phyloP scores from a whole-genome alignment of 768 basidiomycete species.

The Boletus eberwhitei region DNA sequence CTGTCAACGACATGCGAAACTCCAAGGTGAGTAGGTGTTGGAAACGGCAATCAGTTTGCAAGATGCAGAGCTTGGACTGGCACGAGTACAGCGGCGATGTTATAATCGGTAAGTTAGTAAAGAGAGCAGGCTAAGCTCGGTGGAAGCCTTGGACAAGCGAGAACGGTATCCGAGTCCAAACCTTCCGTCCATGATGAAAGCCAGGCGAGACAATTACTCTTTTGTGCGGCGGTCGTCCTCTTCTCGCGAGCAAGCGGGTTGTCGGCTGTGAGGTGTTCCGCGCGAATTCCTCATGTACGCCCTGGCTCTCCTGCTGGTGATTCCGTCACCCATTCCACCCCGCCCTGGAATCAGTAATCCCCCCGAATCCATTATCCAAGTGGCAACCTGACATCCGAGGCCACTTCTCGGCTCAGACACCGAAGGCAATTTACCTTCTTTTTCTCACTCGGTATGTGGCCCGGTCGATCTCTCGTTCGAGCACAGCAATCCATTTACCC shows the following conservation, averaged over 20 bases:
- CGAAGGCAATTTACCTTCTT: constrained; percentile 21
- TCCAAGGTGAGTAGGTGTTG: background rate
- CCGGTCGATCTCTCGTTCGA: constrained; percentile 24
- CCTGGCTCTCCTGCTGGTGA: constrained; percentile 8
- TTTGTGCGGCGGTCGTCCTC: constrained; percentile 1
- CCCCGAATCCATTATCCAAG: background rate
- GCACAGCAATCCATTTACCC: constrained; percentile 23
- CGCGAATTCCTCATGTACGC: constrained; percentile 22
- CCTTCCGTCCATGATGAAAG: constrained; percentile 1
- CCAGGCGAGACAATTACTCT: constrained; percentile 8
- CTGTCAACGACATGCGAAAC: background rate
- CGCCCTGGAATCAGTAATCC: constrained; percentile 20
- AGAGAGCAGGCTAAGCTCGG: background rate
- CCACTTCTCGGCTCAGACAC: constrained; percentile 15
- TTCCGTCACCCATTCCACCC: constrained; percentile 18
- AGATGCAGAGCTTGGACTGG: background rate
- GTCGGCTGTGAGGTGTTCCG: constrained; percentile 14
- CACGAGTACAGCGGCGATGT: constrained; percentile 8
- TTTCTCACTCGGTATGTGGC: constrained; percentile 20
- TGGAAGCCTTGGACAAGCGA: background rate
- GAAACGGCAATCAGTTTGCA: constrained; percentile 1
- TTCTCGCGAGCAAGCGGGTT: constrained; percentile 2
- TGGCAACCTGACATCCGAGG: constrained; percentile 13
- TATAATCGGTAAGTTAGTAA: background rate
- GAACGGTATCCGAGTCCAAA: background rate